A percentile compares a stretch with the other conserved stretches of the same genome.
Conservation (phyloP, 495 filamentous ascomycete species). For the Rhypophila decipiens region DNA sequence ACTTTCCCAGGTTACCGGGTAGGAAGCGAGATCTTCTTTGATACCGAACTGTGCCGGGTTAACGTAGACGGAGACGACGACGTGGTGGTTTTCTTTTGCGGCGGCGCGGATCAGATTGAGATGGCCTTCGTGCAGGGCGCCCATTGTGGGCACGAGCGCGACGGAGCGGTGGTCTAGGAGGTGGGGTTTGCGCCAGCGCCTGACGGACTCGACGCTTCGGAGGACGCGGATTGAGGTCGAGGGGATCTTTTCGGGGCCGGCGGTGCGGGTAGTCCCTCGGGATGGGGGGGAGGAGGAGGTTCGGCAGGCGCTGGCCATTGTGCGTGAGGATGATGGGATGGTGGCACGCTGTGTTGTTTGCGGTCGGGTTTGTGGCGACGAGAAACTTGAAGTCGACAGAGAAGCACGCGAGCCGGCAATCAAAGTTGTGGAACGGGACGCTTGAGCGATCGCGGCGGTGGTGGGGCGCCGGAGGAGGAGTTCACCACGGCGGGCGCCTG, state of each 20-base stretch:
- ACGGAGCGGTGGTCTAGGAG: constrained; percentile 64
- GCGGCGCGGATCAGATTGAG: constrained; percentile 80
- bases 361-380: background rate
- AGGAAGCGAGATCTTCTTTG: constrained; percentile 77
- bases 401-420: background rate
- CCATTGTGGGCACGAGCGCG: constrained; percentile 94
- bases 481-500: background rate
- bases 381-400: background rate
- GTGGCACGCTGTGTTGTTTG: background rate
- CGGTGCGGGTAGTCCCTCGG: background rate
- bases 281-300: constrained; percentile 2
- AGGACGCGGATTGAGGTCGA: constrained; percentile 63
- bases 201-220: constrained; percentile 64
- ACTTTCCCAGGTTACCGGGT: constrained; percentile 82
- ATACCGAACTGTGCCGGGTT: constrained; percentile 96
- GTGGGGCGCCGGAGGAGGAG: constrained; percentile 11
- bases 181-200: constrained; percentile 62
- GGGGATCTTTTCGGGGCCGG: constrained; percentile 35
- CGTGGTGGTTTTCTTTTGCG: constrained; percentile 72
- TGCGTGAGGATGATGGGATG: constrained; percentile 14
- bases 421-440: constrained; percentile 1
- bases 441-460: constrained; percentile 22
- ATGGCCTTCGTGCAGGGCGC: constrained; percentile 88
- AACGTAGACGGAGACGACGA: constrained; percentile 87
- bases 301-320: constrained; percentile 19